phyloP scores from a whole-genome alignment of 441 rosid species.

The Arabidopsis hybrid region DNA sequence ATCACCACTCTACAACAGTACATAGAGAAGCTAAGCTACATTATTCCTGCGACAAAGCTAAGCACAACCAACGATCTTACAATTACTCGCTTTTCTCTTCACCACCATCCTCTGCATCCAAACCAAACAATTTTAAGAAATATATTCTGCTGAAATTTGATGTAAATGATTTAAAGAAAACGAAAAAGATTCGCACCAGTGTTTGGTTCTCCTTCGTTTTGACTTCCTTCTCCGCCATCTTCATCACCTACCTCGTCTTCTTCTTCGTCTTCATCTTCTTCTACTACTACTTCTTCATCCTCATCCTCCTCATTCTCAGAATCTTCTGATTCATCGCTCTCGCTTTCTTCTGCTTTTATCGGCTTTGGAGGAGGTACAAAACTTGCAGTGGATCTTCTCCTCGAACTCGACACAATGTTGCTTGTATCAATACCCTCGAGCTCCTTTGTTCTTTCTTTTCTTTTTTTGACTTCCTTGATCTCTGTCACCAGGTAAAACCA shows the following conservation, averaged over 20 bases:
- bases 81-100: constrained; percentile 25
- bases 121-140: neutral
- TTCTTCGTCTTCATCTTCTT: constrained; percentile 14
- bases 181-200: constrained; percentile 8
- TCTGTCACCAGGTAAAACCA: constrained; percentile 51
- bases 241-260: neutral
- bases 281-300: constrained; percentile 1
- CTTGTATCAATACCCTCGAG: constrained; percentile 92
- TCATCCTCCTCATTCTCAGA: constrained; percentile 34
- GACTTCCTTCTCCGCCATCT: constrained; percentile 7
- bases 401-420: constrained; percentile 84
- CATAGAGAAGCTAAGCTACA: constrained; percentile 19
- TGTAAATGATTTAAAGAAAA: neutral
- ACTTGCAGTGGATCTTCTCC: constrained; percentile 75
- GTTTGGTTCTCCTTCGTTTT: constrained; percentile 22
- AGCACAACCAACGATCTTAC: neutral
- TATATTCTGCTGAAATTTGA: neutral
- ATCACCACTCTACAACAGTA: constrained; percentile 21
- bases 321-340: constrained; percentile 41
- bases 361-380: constrained; percentile 79
- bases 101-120: constrained; percentile 30
- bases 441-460: constrained; percentile 79
- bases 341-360: constrained; percentile 38
- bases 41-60: constrained; percentile 20
- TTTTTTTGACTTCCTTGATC: constrained; percentile 81